These are phyloP conservation scores for Ceratobasidium sp. DNA, from an alignment of 1,284 basidiomycete genomes.

Conservation along the genomic window DNA sequence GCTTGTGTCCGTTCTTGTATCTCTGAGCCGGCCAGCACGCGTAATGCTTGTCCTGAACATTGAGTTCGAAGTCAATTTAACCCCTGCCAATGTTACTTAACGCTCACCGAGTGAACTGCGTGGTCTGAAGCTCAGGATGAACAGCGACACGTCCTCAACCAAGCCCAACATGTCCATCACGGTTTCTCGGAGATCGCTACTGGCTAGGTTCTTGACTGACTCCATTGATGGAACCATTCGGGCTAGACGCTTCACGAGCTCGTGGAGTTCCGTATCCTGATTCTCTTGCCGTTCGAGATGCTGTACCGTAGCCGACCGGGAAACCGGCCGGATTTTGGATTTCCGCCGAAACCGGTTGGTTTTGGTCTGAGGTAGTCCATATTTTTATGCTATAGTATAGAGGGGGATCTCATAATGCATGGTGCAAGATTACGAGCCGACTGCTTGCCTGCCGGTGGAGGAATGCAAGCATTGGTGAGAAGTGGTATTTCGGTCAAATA, in stretches of 20 bases:
- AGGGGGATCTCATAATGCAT: too few species aligned
- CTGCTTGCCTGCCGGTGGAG: too few species aligned
- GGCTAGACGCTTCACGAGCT: not conserved
- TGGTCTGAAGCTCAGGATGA: not conserved
- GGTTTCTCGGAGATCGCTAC: not conserved
- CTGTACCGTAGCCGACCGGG: too few species aligned
- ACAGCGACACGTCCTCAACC: constrained; percentile 14
- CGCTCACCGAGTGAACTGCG: not conserved
- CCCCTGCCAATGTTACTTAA: not conserved
- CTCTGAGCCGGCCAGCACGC: not conserved
- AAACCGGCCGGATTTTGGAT: too few species aligned
- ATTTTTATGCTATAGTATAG: too few species aligned
- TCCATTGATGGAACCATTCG: not conserved
- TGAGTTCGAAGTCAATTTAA: not conserved
- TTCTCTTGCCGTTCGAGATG: constrained; percentile 9
- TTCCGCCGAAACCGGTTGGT: too few species aligned
- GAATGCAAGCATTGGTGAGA: too few species aligned
- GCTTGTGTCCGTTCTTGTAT: not conserved
- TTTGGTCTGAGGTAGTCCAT: too few species aligned
- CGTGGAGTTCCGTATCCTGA: not conserved
- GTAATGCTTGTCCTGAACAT: not conserved
- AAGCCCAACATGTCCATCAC: not conserved
- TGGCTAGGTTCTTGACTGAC: not conserved
- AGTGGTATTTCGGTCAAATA: too few species aligned
- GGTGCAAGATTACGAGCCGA: too few species aligned